Percentiles rank a stretch among this genome's conserved stretches.
phyloP scores from a whole-genome alignment of 441 rosid genomes.

The Iberis amara region DNA sequence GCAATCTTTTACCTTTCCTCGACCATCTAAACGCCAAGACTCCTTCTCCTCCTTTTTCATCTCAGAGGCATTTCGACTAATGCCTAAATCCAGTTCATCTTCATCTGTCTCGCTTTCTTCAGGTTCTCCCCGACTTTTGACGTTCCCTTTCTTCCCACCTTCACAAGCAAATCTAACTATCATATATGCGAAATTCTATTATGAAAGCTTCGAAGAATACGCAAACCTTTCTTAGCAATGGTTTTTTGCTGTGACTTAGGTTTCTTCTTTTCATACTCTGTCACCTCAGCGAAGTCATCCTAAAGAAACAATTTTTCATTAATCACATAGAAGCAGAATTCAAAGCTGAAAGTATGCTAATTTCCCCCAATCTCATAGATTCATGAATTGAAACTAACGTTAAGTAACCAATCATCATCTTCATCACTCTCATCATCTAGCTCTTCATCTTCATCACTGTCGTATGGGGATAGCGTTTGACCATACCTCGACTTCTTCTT shows the following conservation, averaged over 20 bases:
- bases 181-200: not conserved
- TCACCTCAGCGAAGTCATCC: constrained; percentile 76
- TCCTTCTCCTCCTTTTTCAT: constrained; percentile 36
- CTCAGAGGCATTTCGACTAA: constrained; percentile 27
- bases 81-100: constrained; percentile 29
- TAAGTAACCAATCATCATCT: constrained; percentile 44
- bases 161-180: constrained; percentile 30
- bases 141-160: constrained; percentile 37
- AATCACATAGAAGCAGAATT: not conserved
- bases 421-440: constrained; percentile 37
- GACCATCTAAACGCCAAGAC: constrained; percentile 33
- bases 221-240: constrained; percentile 43
- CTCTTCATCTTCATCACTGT: constrained; percentile 38
- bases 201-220: constrained; percentile 9
- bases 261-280: constrained; percentile 50
- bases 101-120: constrained; percentile 28
- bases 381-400: constrained; percentile 39
- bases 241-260: constrained; percentile 38
- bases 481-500: constrained; percentile 64
- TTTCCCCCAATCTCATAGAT: not conserved
- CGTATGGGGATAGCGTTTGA: constrained; percentile 44
- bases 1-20: constrained; percentile 45
- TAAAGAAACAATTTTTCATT: constrained; percentile 24
- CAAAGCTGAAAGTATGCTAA: not conserved
- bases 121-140: constrained; percentile 28